phyloP scores from a whole-genome alignment of 2,329 filamentous ascomycete genomes.

The Salinomyces thailandicus region DNA sequence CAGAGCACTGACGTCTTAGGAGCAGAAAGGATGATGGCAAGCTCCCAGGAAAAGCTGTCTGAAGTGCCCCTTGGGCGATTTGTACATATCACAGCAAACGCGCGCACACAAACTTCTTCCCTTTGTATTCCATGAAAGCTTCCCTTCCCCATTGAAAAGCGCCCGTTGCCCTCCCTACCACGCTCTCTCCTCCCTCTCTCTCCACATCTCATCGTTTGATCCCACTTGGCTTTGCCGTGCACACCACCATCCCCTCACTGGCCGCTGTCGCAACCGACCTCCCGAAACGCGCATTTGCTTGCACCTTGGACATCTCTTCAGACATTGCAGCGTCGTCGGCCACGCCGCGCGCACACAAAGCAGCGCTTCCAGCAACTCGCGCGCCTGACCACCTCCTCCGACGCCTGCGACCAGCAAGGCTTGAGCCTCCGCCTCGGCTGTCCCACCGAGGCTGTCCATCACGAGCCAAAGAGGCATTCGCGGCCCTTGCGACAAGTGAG shows the following conservation, averaged over 20 bases:
- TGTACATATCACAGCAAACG: slow-evolving; percentile 3
- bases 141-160: too few species aligned
- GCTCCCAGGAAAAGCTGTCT: slow-evolving; percentile 2
- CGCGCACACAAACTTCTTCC: slow-evolving; percentile 3
- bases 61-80: slow-evolving; percentile 4
- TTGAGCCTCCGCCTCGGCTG: slow-evolving; percentile 4
- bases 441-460: slow-evolving; percentile 4
- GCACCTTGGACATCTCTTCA: not conserved
- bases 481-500: slow-evolving; percentile 11
- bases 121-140: too few species aligned
- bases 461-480: not conserved
- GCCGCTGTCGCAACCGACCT: not conserved
- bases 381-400: not conserved
- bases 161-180: not conserved
- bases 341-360: not conserved
- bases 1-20: slow-evolving; percentile 6
- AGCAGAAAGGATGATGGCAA: slow-evolving; percentile 4
- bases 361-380: too few species aligned
- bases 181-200: slow-evolving; percentile 1
- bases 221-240: not conserved
- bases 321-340: not conserved
- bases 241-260: not conserved
- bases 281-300: not conserved
- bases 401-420: slow-evolving; percentile 3
- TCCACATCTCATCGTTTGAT: not conserved